Percentiles rank a stretch among this genome's conserved stretches.
phyloP scores from a whole-genome alignment of 2,329 filamentous ascomycete species.

The Didymella exigua region DNA sequence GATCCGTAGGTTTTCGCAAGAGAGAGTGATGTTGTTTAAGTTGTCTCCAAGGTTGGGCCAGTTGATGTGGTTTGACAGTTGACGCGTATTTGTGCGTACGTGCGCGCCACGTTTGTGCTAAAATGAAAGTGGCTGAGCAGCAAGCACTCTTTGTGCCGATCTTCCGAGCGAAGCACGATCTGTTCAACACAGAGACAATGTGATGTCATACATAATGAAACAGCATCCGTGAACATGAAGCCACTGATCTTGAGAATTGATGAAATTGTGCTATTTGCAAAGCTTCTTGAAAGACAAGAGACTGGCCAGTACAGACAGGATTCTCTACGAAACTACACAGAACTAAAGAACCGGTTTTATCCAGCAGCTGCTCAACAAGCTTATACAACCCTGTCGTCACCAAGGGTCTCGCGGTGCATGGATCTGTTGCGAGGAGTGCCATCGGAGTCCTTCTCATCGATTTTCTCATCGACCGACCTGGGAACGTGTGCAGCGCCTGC shows the following conservation, averaged over 20 bases:
- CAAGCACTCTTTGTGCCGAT: constrained; percentile 4
- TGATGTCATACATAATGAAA: background rate
- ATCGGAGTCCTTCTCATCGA: constrained; percentile 25
- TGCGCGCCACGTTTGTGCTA: constrained; percentile 32
- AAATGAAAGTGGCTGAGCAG: constrained; percentile 18
- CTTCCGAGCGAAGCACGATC: background rate
- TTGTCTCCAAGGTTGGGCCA: constrained; percentile 10
- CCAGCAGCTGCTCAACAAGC: background rate
- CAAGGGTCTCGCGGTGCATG: constrained; percentile 29
- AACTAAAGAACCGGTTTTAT: background rate
- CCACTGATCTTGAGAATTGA: background rate
- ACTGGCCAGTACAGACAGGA: background rate
- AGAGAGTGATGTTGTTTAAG: background rate
- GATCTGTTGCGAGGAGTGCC: constrained; percentile 30
- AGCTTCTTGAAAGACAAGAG: background rate
- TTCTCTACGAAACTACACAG: background rate
- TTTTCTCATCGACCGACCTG: constrained; percentile 27
- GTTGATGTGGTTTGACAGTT: constrained; percentile 16
- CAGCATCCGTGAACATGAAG: background rate
- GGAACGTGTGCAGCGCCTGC: constrained; percentile 10
- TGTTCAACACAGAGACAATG: background rate
- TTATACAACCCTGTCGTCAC: constrained; percentile 19
- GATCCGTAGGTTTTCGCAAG: background rate
- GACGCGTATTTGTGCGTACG: constrained; percentile 17
- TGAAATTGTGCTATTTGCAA: background rate